These are phyloP conservation scores for Cystoderma amianthinum DNA, from an alignment of 768 basidiomycete genomes.

Conservation along the genomic window DNA sequence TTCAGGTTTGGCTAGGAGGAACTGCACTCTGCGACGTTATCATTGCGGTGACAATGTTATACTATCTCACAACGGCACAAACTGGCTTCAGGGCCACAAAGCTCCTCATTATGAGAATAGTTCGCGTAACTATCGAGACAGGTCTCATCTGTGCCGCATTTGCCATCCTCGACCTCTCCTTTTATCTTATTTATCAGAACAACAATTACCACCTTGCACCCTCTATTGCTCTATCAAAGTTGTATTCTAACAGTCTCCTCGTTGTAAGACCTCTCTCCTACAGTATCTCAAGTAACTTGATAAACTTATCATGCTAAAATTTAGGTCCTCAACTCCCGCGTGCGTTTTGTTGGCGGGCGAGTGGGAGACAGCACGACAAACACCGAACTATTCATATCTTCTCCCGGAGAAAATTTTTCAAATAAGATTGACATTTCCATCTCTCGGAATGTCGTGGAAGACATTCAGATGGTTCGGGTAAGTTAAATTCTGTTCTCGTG, in stretches of 20 bases:
- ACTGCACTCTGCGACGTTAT: conserved; percentile 15
- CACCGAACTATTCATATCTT: not conserved
- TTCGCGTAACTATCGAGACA: conserved; percentile 14
- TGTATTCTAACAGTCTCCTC: conserved; percentile 15
- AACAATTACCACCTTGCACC: conserved; percentile 16
- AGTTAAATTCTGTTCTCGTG: too few relatives aligned
- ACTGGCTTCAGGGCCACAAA: conserved; percentile 13
- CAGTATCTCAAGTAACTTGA: not conserved
- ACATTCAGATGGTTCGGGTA: too few relatives aligned
- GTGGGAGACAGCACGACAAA: not conserved
- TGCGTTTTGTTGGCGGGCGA: conserved; percentile 1
- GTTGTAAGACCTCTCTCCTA: not conserved
- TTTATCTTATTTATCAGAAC: conserved; percentile 12
- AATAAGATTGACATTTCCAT: too few relatives aligned
- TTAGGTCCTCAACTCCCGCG: conserved; percentile 1
- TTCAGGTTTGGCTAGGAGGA: conserved; percentile 12
- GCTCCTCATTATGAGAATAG: conserved; percentile 10
- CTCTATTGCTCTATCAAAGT: conserved; percentile 13
- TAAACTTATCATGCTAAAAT: too few relatives aligned
- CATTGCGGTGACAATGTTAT: conserved; percentile 14
- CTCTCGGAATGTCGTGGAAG: too few relatives aligned
- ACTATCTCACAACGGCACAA: conserved; percentile 11
- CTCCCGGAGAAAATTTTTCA: too few relatives aligned
- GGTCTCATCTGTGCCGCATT: conserved; percentile 14
- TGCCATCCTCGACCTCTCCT: conserved; percentile 13